Evolutionary conservation across 73 alveolate genomes (phyloP), one percentile per base, ranked within the genome.

Genomic region (Stentor roeselii): DNA sequence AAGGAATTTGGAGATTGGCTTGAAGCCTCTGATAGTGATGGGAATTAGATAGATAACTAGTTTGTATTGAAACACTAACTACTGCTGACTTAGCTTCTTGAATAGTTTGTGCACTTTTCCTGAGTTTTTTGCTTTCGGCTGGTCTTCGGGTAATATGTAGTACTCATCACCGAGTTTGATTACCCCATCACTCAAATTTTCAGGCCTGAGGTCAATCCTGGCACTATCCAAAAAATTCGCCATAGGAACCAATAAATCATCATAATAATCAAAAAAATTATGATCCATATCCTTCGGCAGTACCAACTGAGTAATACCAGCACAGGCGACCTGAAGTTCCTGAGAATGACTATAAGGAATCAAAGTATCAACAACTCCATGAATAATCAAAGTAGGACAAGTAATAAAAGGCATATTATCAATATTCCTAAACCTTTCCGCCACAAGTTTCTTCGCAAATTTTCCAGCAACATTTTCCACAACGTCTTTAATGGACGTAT

Each of bases 1-100:
- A 95, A 92, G 27, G 95, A 92, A 39, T 94, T 94, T 76, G 96
- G 95, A 31, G 41, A 89, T 36, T 91, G 98, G 95, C 84, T 92
- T 35, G 97, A 92, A 75, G 89, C 83, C 76, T 74, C 39, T 2
- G 82, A 82, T 77, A 82, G 91, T 83, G 78, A 83, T 14, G 82
- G 67, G n/a, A n/a, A n/a, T n/a, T n/a, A n/a, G n/a, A n/a, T n/a
- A n/a, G n/a, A n/a, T n/a, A n/a, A n/a, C n/a, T n/a, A n/a, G n/a
- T n/a, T n/a, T n/a, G n/a, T n/a, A n/a, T n/a, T n/a, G n/a, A n/a
- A n/a, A n/a, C n/a, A n/a, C n/a, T n/a, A n/a, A n/a, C n/a, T n/a
- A n/a, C n/a, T n/a, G n/a, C n/a, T n/a, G n/a, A n/a, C n/a, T n/a
- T n/a, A n/a, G n/a, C n/a, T n/a, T n/a, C n/a, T n/a, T n/a, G n/a